These are phyloP conservation scores for Colletotrichum costaricense DNA, from an alignment of 2,329 filamentous ascomycete species.

Conservation along the genomic window DNA sequence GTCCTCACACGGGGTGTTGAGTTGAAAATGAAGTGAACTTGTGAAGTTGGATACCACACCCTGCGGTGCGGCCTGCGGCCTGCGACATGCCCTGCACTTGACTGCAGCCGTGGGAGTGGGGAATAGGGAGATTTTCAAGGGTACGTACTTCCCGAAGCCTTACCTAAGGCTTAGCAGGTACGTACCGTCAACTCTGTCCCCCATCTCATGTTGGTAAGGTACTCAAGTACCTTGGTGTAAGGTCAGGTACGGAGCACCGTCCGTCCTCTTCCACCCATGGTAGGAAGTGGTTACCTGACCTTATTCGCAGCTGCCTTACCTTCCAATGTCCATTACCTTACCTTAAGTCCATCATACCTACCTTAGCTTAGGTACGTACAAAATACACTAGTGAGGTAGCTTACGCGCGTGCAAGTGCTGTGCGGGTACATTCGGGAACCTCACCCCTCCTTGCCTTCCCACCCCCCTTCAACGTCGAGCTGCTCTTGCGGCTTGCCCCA, in stretches of 20 bases:
- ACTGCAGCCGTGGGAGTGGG: conserved; percentile 21
- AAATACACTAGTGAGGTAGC: neutral
- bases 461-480: neutral
- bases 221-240: neutral
- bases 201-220: neutral
- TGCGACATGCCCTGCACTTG: neutral
- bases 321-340: too few species aligned
- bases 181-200: neutral
- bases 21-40: neutral
- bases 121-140: conserved; percentile 7
- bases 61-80: neutral
- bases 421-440: neutral
- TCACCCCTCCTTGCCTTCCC: neutral
- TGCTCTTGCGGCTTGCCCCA: neutral
- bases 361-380: neutral
- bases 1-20: neutral
- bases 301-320: neutral
- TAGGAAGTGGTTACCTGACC: neutral
- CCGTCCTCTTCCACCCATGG: too few species aligned
- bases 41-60: neutral
- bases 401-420: neutral
- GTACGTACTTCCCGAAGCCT: neutral
- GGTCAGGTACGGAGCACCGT: too few species aligned
- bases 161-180: neutral
- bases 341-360: neutral